phyloP scores from a whole-genome alignment of 2,329 filamentous ascomycete species.

The Cylindrodendrum hubeiense region DNA sequence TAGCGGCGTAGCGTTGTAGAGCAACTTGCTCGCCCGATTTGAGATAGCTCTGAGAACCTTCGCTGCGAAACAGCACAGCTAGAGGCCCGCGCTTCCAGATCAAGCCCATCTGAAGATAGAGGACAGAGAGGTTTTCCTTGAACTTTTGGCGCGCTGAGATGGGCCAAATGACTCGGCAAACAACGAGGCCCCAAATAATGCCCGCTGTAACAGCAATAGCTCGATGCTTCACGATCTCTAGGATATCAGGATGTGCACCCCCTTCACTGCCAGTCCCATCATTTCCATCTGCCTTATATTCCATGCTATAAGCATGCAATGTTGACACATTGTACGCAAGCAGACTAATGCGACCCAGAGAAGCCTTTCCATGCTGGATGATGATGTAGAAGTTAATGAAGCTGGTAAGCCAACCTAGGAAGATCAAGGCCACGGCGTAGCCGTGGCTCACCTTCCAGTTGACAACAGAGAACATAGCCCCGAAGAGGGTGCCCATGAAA shows the following conservation, averaged over 20 bases:
- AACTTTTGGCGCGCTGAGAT: slow-evolving; percentile 90
- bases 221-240: slow-evolving; percentile 88
- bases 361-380: slow-evolving; percentile 84
- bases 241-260: slow-evolving; percentile 83
- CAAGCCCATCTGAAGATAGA: slow-evolving; percentile 94
- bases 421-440: slow-evolving; percentile 78
- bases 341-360: slow-evolving; percentile 92
- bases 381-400: slow-evolving; percentile 92
- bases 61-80: slow-evolving; percentile 74
- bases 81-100: slow-evolving; percentile 96
- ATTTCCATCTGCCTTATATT: slow-evolving; percentile 74
- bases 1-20: slow-evolving; percentile 59
- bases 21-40: slow-evolving; percentile 33
- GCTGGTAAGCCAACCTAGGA: slow-evolving; percentile 85
- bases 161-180: slow-evolving; percentile 92
- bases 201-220: slow-evolving; percentile 90
- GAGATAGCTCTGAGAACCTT: slow-evolving; percentile 76
- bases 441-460: slow-evolving; percentile 84
- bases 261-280: slow-evolving; percentile 87
- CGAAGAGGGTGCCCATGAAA: slow-evolving; percentile 87
- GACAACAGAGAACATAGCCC: slow-evolving; percentile 79
- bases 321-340: slow-evolving; percentile 96
- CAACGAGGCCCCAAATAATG: slow-evolving; percentile 90
- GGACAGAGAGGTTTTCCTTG: slow-evolving; percentile 85
- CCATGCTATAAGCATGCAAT: slow-evolving; percentile 91